These are phyloP conservation scores for Telopea speciosissima DNA, from an alignment of 177 flowering plant species.

Conservation along the genomic window DNA sequence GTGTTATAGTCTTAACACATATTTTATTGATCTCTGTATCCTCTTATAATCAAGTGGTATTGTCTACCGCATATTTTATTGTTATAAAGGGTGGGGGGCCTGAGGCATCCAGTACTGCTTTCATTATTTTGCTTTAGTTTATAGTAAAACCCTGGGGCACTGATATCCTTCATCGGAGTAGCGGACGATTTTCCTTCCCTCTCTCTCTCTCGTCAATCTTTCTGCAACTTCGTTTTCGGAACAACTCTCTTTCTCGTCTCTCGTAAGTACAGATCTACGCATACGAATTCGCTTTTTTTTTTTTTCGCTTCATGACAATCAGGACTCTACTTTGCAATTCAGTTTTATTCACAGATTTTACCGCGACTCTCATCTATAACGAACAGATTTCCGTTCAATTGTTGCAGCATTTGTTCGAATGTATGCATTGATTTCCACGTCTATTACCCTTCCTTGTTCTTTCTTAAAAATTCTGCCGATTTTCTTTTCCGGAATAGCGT, in stretches of 20 bases:
- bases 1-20: too few species aligned
- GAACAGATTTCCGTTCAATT: background rate
- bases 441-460: too few species aligned
- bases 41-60: too few species aligned
- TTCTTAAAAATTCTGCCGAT: background rate
- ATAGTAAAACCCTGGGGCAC: background rate
- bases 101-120: too few species aligned
- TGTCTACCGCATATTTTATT: too few species aligned
- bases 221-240: background rate
- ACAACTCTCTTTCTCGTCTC: background rate
- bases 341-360: background rate
- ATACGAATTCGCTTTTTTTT: too few species aligned
- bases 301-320: background rate
- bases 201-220: background rate
- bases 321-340: background rate
- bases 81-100: too few species aligned
- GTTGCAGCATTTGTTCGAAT: background rate
- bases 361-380: background rate
- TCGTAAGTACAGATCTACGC: background rate
- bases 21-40: too few species aligned
- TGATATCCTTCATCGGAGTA: background rate
- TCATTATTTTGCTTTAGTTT: too few species aligned
- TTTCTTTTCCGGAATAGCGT: background rate
- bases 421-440: too few species aligned
- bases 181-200: background rate